phyloP scores from a whole-genome alignment of 2,329 filamentous ascomycete species.

The Nothophoma quercina region DNA sequence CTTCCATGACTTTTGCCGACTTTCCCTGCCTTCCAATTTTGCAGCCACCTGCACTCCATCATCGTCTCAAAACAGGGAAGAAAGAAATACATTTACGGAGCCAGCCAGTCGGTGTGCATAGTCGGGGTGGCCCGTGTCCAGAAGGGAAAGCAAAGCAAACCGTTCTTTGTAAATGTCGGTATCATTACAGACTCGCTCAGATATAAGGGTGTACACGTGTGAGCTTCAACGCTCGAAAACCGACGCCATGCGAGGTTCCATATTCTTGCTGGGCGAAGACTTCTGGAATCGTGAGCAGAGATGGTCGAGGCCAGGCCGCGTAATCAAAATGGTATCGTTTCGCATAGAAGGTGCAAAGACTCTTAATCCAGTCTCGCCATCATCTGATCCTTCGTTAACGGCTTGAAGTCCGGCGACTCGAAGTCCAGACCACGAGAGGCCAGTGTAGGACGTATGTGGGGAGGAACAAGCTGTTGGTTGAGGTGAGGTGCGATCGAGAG shows the following conservation, averaged over 20 bases:
- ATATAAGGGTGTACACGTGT: constrained; percentile 47
- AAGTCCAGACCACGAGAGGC: constrained; percentile 84
- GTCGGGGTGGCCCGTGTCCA: constrained; percentile 37
- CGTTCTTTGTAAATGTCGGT: constrained; percentile 49
- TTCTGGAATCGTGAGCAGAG: constrained; percentile 41
- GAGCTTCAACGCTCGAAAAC: constrained; percentile 43
- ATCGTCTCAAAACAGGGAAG: constrained; percentile 38
- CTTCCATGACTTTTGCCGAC: constrained; percentile 44
- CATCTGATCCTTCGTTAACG: constrained; percentile 94
- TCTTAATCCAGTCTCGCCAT: constrained; percentile 90
- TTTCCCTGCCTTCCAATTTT: constrained; percentile 36
- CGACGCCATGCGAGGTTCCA: constrained; percentile 48
- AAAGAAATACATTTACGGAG: constrained; percentile 45
- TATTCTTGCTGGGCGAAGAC: constrained; percentile 42
- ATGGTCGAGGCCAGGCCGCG: constrained; percentile 46
- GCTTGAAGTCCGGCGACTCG: constrained; percentile 80
- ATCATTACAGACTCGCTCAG: constrained; percentile 50
- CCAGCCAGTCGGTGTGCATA: constrained; percentile 38
- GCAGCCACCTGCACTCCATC: constrained; percentile 39
- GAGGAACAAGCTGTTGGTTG: constrained; percentile 86
- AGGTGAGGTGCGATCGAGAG: constrained; percentile 91
- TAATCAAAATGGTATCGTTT: constrained; percentile 52
- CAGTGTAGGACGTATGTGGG: constrained; percentile 78
- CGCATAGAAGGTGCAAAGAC: constrained; percentile 35
- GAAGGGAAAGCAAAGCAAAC: constrained; percentile 45